Percentiles rank a stretch among this genome's conserved stretches.
Evolutionary conservation across 2,329 filamentous ascomycete genomes (phyloP).

Genomic region (Arthrobotrys sinensis): DNA sequence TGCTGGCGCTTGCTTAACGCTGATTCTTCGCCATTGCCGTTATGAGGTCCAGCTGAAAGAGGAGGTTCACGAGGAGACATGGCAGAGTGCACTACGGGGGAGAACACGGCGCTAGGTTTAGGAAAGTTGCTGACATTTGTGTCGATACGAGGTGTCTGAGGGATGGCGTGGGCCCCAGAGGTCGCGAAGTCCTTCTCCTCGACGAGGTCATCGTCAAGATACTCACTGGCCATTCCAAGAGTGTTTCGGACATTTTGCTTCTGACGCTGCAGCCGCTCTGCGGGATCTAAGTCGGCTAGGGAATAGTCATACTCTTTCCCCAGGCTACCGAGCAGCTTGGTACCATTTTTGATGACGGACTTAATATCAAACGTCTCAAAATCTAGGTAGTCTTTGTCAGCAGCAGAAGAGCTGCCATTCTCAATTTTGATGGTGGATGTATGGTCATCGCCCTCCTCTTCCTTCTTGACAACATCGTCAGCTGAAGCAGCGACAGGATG

Average conservation of each 20-base stretch:
- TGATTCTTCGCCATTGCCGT: conserved; percentile 73
- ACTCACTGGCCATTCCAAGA: conserved; percentile 86
- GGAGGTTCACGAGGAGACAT: conserved; percentile 70
- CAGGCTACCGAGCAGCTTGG: conserved; percentile 84
- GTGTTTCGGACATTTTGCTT: conserved; percentile 89
- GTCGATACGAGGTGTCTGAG: conserved; percentile 70
- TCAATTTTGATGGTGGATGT: conserved; percentile 44
- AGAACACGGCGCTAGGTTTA: conserved; percentile 69
- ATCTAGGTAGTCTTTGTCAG: conserved; percentile 76
- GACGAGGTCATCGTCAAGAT: conserved; percentile 86
- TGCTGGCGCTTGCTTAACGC: conserved; percentile 91
- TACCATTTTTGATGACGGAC: conserved; percentile 85
- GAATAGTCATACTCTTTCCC: conserved; percentile 87
- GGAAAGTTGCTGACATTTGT: conserved; percentile 69
- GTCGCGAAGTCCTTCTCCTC: conserved; percentile 75
- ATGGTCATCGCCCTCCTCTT: conserved; percentile 62
- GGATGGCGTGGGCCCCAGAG: conserved; percentile 66
- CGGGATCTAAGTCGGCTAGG: conserved; percentile 84
- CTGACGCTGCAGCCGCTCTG: conserved; percentile 84
- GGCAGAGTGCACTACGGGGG: conserved; percentile 67
- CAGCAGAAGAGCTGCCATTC: conserved; percentile 31
- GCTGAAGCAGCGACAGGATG: conserved; percentile 72
- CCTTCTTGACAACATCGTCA: conserved; percentile 67
- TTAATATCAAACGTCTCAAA: conserved; percentile 83
- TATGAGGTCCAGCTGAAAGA: conserved; percentile 67